These are phyloP conservation scores for Panicum miliaceum DNA, from an alignment of 176 grass and related monocot species.

Conservation along the genomic window DNA sequence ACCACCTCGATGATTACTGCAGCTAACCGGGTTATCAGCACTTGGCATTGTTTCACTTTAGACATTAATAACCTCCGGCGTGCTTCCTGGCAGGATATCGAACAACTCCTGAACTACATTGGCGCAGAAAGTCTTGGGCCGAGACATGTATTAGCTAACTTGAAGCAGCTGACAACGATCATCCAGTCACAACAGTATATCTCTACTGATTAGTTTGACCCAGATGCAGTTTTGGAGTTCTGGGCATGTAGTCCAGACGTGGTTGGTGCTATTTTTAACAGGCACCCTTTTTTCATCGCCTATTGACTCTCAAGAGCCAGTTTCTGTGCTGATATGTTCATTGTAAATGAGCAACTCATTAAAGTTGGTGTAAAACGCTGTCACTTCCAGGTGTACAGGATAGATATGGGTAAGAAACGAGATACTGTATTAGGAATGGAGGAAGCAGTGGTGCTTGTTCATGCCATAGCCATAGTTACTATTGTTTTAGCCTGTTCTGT, in stretches of 20 bases:
- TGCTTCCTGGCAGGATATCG: constrained; percentile 61
- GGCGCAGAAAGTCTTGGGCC: constrained; percentile 83
- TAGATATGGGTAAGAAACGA: constrained; percentile 5
- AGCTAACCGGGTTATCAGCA: no score
- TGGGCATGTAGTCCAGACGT: constrained; percentile 25
- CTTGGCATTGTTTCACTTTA: neutral
- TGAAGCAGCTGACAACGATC: constrained; percentile 82
- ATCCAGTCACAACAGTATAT: constrained; percentile 71
- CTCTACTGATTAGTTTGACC: constrained; percentile 37
- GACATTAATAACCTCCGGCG: neutral
- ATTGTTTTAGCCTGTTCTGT: neutral
- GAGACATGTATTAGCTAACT: constrained; percentile 88
- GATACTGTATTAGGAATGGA: neutral
- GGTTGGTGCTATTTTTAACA: constrained; percentile 50
- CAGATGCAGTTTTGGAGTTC: constrained; percentile 29
- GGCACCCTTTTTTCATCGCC: constrained; percentile 18
- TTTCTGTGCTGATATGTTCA: constrained; percentile 13
- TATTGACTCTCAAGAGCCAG: neutral
- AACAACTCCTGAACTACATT: constrained; percentile 91
- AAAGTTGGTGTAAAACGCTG: constrained; percentile 14
- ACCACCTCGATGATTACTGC: neutral
- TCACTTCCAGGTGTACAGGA: constrained; percentile 37
- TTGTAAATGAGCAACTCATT: constrained; percentile 29
- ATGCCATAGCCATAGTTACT: no score
- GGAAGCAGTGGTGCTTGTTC: neutral